Percentiles rank a stretch among this genome's conserved stretches.
phyloP scores from a whole-genome alignment of 2,329 filamentous ascomycete genomes.

The Pezicula rhizophila region DNA sequence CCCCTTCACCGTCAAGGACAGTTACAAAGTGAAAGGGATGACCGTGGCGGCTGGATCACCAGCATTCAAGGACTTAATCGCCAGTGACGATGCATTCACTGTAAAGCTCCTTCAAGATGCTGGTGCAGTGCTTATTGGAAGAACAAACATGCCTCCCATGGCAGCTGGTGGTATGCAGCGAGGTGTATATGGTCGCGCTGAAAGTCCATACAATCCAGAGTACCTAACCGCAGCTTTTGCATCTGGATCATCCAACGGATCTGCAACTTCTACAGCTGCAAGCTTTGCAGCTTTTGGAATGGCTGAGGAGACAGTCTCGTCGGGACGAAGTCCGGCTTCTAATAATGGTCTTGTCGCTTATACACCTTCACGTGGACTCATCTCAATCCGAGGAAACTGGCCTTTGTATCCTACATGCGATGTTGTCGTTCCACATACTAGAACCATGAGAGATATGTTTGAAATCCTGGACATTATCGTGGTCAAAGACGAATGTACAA shows the following conservation, averaged over 20 bases:
- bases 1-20: conserved; percentile 52
- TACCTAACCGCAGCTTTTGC: conserved; percentile 49
- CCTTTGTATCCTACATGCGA: conserved; percentile 52
- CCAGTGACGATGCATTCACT: conserved; percentile 46
- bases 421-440: conserved; percentile 45
- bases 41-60: conserved; percentile 48
- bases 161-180: conserved; percentile 52
- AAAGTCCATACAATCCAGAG: conserved; percentile 47
- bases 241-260: conserved; percentile 53
- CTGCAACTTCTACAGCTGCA: conserved; percentile 42
- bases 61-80: conserved; percentile 42
- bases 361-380: conserved; percentile 45
- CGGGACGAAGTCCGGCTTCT: conserved; percentile 48
- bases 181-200: conserved; percentile 48
- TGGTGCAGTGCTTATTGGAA: conserved; percentile 45
- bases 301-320: conserved; percentile 49
- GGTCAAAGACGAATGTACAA: conserved; percentile 32
- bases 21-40: conserved; percentile 47
- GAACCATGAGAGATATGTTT: conserved; percentile 44
- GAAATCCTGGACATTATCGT: conserved; percentile 42
- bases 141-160: conserved; percentile 56
- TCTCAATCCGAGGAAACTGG: conserved; percentile 48
- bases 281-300: conserved; percentile 48
- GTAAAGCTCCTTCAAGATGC: conserved; percentile 40
- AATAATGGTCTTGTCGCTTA: conserved; percentile 52